A percentile compares a stretch with the other conserved stretches of the same genome.
Conservation (phyloP, 1,139 yeast genomes). For the Nematodospora anomalae region DNA sequence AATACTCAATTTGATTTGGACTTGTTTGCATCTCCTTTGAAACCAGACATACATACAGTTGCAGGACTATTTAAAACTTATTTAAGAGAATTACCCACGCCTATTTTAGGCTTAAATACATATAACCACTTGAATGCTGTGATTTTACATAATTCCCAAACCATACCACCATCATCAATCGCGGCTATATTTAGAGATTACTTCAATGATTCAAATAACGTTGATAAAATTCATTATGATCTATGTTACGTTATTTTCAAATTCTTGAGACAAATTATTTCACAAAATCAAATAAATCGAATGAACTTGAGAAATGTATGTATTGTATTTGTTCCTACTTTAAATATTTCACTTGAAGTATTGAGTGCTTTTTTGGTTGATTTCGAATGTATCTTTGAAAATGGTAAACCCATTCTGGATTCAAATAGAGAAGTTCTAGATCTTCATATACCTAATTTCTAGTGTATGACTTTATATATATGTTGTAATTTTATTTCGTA, state of each 20-base stretch:
- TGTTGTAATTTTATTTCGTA: neutral
- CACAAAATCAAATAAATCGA: slow-evolving; percentile 65
- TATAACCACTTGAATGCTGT: slow-evolving; percentile 31
- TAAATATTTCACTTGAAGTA: slow-evolving; percentile 68
- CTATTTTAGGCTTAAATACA: slow-evolving; percentile 56
- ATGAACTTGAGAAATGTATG: slow-evolving; percentile 81
- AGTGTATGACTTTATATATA: slow-evolving; percentile 2
- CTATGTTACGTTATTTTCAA: slow-evolving; percentile 65
- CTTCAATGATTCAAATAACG: slow-evolving; percentile 24
- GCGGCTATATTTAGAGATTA: slow-evolving; percentile 35
- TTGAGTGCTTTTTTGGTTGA: slow-evolving; percentile 64
- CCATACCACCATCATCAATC: slow-evolving; percentile 22
- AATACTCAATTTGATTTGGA: slow-evolving; percentile 68
- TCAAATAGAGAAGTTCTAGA: slow-evolving; percentile 40
- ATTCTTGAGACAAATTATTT: slow-evolving; percentile 64
- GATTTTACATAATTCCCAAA: slow-evolving; percentile 9
- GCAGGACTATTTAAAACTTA: slow-evolving; percentile 77
- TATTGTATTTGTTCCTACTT: slow-evolving; percentile 84
- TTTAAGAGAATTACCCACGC: slow-evolving; percentile 67
- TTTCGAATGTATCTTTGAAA: slow-evolving; percentile 62
- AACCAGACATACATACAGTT: slow-evolving; percentile 70
- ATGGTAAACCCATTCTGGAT: slow-evolving; percentile 45
- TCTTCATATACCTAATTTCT: slow-evolving; percentile 44
- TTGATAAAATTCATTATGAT: slow-evolving; percentile 52
- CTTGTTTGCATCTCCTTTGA: slow-evolving; percentile 43